Conservation (phyloP, 345 rosid genomes). For the Populus deltoides region DNA sequence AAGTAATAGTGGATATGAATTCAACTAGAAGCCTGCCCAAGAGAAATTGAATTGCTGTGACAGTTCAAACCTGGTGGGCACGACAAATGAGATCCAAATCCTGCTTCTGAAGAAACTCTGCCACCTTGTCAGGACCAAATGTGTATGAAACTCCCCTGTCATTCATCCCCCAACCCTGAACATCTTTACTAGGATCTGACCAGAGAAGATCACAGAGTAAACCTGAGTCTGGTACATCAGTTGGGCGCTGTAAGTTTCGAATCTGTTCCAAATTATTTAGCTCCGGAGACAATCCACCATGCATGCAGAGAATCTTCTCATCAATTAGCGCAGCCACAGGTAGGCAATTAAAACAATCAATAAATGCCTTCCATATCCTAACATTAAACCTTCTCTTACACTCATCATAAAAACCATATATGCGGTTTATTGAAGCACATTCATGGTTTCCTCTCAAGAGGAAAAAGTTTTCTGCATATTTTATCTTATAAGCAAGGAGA, state of each 20-base stretch:
- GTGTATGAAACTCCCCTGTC: constrained; percentile 81
- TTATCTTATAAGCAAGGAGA: constrained; percentile 79
- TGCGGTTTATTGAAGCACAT: constrained; percentile 78
- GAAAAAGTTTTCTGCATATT: constrained; percentile 72
- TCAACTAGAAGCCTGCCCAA: neutral
- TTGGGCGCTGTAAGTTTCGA: constrained; percentile 60
- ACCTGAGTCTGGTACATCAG: constrained; percentile 77
- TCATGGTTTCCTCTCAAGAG: constrained; percentile 90
- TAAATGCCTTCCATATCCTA: constrained; percentile 69
- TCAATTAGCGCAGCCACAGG: constrained; percentile 83
- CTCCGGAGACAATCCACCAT: constrained; percentile 87
- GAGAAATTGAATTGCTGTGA: neutral
- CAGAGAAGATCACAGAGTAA: constrained; percentile 85
- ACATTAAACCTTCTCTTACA: constrained; percentile 79
- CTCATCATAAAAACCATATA: constrained; percentile 87
- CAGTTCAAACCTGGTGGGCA: constrained; percentile 73
- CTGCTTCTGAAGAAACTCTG: constrained; percentile 69
- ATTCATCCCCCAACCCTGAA: constrained; percentile 79
- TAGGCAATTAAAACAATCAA: constrained; percentile 84
- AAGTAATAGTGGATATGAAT: neutral
- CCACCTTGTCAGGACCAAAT: constrained; percentile 71
- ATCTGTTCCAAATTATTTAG: constrained; percentile 60
- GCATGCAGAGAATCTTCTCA: constrained; percentile 90
- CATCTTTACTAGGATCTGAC: constrained; percentile 79
- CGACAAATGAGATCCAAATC: constrained; percentile 85